A percentile compares a stretch with the other conserved stretches of the same genome.
Evolutionary conservation across 1,139 yeast genomes (phyloP).

Genomic region (Saccharomyces hybrid): DNA sequence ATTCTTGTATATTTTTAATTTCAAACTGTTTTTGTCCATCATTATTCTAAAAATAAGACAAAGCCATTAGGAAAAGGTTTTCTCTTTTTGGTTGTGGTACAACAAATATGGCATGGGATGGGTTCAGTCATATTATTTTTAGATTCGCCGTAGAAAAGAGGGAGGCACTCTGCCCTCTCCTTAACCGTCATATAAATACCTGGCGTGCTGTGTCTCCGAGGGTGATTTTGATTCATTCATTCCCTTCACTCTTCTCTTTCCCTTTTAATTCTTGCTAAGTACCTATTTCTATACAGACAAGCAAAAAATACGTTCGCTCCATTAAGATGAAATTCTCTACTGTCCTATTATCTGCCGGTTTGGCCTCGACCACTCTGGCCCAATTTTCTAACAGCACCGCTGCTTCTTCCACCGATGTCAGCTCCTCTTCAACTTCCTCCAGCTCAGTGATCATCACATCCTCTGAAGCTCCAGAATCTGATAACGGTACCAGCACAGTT

Average conservation of each 20-base stretch:
- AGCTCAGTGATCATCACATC: not conserved
- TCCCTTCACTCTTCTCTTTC: not conserved
- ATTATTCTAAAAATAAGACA: not conserved
- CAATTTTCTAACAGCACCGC: too few relatives aligned
- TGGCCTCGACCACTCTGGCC: too few relatives aligned
- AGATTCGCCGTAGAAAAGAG: not conserved
- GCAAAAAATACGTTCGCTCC: too few relatives aligned
- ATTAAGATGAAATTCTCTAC: too few relatives aligned
- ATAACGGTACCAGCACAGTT: constrained; percentile 3
- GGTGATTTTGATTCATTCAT: not conserved
- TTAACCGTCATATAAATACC: not conserved
- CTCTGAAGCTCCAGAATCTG: constrained; percentile 1
- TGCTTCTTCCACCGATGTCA: not conserved
- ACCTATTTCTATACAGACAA: too few relatives aligned
- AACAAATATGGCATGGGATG: not conserved
- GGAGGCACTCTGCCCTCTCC: not conserved
- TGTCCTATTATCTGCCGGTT: too few relatives aligned
- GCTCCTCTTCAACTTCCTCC: constrained; percentile 1
- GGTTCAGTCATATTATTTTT: not conserved
- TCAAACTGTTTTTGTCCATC: not conserved
- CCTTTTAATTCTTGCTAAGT: too few relatives aligned
- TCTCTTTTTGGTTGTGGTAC: not conserved
- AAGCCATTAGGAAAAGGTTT: not conserved
- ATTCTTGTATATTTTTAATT: not conserved
- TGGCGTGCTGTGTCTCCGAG: not conserved